Base-by-base conservation (phyloP, 2,329 filamentous ascomycete species). In the Nigrospora oryzae region DNA sequence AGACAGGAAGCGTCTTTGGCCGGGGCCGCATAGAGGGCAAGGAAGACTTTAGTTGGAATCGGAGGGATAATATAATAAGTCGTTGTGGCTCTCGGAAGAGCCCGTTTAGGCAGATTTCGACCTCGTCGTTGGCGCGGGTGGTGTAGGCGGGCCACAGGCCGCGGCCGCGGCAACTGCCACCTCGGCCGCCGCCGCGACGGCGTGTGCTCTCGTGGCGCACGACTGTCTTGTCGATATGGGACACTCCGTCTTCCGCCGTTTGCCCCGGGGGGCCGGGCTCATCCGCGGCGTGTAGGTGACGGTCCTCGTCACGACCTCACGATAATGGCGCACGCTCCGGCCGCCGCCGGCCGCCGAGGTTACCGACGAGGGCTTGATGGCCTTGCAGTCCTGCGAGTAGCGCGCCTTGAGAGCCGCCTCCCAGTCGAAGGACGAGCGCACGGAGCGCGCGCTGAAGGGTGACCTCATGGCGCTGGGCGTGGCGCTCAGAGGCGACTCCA, bases 241-340 rank as follows among this genome's bases (percentile, higher is more conserved):
- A 44, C 57, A 61, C 41, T 55, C 58, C 23, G 56, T 59, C 72
- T 88, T 94, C 69, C 90, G 84, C 69, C 89, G 81, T 77, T 96
- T 97, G 52, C 90, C 90, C 64, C 90, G 90, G 8, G 75, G 91
- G 34, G 90, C 89, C 19, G 90, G 87, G 53, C 89, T 86, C 69
- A 97, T 87, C 52, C 83, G 75, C 49, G 81, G 85, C 62, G 87
- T 95, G 66, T 94, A 95, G 36, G 88, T 95, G 48, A 95, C 87
- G 14, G 89, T 96, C 54, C 89, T 79, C n/a, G 90, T 96, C 43
- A 96, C 86, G 5, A 96, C 89, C 63, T 96, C 89, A 44, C 88
- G 75, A 47, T 96, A 89, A 59, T 84, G 76, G 48, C 83, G 78
- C 46, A 83, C 72, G 55, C 74, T 82, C 31, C 81, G 81, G 52